These are phyloP conservation scores for Yamadazyma diospyri DNA, from an alignment of 1,139 yeast species.

Conservation along the genomic window DNA sequence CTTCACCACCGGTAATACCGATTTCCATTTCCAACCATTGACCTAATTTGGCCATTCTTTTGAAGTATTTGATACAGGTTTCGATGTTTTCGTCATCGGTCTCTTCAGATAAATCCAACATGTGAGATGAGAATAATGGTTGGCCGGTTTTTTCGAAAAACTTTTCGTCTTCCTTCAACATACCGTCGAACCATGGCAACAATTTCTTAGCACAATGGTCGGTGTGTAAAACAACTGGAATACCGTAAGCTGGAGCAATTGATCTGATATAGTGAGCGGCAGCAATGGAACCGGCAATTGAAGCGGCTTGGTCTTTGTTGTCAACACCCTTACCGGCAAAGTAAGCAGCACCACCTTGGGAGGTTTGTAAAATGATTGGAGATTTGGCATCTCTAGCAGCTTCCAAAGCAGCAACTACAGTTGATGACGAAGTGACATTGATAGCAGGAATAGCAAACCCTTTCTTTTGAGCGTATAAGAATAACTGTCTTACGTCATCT, in stretches of 20 bases:
- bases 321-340: constrained; percentile 99
- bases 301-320: constrained; percentile 90
- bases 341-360: constrained; percentile 99
- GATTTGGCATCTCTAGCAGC: constrained; percentile 96
- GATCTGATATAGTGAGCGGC: constrained; percentile 98
- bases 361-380: constrained; percentile 95
- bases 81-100: constrained; percentile 92
- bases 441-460: constrained; percentile 98
- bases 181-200: constrained; percentile 98
- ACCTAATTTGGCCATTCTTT: constrained; percentile 88
- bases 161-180: constrained; percentile 94
- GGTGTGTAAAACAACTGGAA: constrained; percentile 96
- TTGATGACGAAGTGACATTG: constrained; percentile 95
- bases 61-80: constrained; percentile 91
- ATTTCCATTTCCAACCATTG: constrained; percentile 99
- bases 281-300: constrained; percentile 93
- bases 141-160: constrained; percentile 82
- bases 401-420: constrained; percentile 95
- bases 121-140: constrained; percentile 97
- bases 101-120: constrained; percentile 98
- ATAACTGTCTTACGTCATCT: constrained; percentile 90
- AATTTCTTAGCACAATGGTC: constrained; percentile 99
- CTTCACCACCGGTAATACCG: constrained; percentile 99
- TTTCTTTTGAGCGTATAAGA: constrained; percentile 89
- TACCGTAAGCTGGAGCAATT: constrained; percentile 93